A percentile compares a stretch with the other conserved stretches of the same genome.
Conservation (phyloP, 768 basidiomycete species). For the Neoboletus brunneissimus region DNA sequence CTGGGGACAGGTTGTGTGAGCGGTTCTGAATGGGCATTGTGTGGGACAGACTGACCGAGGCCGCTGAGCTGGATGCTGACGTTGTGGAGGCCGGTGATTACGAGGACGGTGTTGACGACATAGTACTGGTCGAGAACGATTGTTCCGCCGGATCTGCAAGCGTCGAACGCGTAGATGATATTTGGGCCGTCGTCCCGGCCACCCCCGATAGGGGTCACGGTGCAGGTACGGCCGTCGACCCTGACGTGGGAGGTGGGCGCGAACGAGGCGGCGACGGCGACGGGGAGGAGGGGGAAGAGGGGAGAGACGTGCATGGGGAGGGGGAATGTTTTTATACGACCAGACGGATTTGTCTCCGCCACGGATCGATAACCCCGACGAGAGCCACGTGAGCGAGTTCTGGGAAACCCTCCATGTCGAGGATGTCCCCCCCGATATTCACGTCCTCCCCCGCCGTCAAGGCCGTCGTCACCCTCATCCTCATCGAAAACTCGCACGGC, state of each 20-base stretch:
- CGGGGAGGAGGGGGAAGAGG: constrained; percentile 1
- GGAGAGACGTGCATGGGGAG: background rate
- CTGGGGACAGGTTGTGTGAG: constrained; percentile 8
- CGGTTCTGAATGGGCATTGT: background rate
- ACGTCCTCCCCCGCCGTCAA: constrained; percentile 11
- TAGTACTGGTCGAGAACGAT: constrained; percentile 35
- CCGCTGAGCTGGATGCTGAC: constrained; percentile 19
- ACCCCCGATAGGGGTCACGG: constrained; percentile 31
- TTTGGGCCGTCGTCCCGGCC: constrained; percentile 38
- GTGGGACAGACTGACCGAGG: constrained; percentile 12
- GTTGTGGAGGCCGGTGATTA: constrained; percentile 36
- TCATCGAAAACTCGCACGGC: constrained; percentile 54
- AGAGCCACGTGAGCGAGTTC: constrained; percentile 12
- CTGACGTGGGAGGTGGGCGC: background rate
- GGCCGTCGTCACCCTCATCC: constrained; percentile 39
- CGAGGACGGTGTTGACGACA: constrained; percentile 39
- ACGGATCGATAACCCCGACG: constrained; percentile 22
- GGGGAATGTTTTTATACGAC: no score
- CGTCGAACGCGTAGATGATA: constrained; percentile 33
- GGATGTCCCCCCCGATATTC: constrained; percentile 17
- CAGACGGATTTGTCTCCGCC: constrained; percentile 16
- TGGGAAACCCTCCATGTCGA: background rate
- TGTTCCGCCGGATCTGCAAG: constrained; percentile 28
- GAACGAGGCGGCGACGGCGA: background rate
- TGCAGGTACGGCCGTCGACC: constrained; percentile 18